Conservation (phyloP, 2,329 filamentous ascomycete genomes). For the Neoscytalidium dimidiatum region DNA sequence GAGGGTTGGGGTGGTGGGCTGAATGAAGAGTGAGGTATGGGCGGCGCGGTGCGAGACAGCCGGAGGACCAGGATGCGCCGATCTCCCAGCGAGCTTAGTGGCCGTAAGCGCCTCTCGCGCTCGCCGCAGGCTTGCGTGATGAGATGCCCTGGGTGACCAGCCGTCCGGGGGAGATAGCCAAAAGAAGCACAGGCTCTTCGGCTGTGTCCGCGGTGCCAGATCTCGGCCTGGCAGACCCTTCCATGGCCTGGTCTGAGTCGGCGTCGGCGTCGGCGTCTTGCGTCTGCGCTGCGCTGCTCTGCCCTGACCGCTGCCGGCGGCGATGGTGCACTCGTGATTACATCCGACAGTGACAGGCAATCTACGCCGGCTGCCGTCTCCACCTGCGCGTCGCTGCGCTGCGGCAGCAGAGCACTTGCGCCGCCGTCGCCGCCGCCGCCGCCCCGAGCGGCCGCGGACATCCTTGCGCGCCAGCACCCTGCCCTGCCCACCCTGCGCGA, state of each 20-base stretch:
- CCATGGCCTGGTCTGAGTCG: too few relatives aligned
- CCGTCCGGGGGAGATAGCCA: slow-evolving; percentile 3
- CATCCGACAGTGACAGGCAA: neutral
- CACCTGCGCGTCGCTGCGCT: too few relatives aligned
- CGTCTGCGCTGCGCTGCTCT: neutral
- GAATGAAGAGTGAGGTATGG: slow-evolving; percentile 8
- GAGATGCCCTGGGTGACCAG: neutral
- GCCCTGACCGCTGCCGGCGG: slow-evolving; percentile 12
- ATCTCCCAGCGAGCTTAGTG: slow-evolving; percentile 18
- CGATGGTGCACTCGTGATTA: neutral
- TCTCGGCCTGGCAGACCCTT: neutral
- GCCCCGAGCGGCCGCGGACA: slow-evolving; percentile 6
- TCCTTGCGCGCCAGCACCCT: neutral
- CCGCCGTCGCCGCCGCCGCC: neutral
- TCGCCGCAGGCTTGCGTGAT: slow-evolving; percentile 15
- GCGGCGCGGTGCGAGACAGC: slow-evolving; percentile 3
- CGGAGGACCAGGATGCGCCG: slow-evolving; percentile 8
- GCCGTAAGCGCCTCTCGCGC: slow-evolving; percentile 12
- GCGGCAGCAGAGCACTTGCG: neutral
- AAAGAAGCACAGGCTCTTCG: slow-evolving; percentile 6
- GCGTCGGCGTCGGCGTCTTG: too few relatives aligned
- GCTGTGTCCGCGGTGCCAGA: slow-evolving; percentile 10
- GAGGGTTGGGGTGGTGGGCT: neutral
- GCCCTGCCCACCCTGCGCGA: slow-evolving; percentile 7
- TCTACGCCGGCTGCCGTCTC: slow-evolving; percentile 4